These are phyloP conservation scores for Colletotrichum graminicola DNA, from an alignment of 2,329 filamentous ascomycete species.

Conservation along the genomic window DNA sequence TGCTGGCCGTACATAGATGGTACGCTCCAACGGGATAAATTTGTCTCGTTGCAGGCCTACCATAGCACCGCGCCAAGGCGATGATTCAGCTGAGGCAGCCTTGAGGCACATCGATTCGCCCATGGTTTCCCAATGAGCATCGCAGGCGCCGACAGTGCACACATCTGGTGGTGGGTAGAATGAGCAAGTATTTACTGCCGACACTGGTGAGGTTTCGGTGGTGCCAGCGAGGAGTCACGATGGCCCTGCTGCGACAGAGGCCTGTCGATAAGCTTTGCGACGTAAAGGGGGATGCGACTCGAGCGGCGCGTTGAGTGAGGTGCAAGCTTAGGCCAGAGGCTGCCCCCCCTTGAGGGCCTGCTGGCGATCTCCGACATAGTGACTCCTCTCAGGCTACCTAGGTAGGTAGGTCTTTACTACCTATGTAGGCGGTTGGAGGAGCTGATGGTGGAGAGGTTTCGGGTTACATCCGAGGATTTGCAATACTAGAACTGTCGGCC, in stretches of 20 bases:
- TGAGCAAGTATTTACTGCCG: conserved; percentile 12
- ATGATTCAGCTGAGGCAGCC: conserved; percentile 17
- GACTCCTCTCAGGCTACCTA: conserved; percentile 19
- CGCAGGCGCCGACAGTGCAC: not conserved
- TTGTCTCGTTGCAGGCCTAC: not conserved
- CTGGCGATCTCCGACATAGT: conserved; percentile 30
- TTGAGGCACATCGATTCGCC: conserved; percentile 21
- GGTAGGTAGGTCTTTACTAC: too few relatives aligned
- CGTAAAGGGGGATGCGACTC: conserved; percentile 25
- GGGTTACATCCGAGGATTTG: conserved; percentile 38
- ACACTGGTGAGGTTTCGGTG: conserved; percentile 32
- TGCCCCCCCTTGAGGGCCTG: conserved; percentile 8
- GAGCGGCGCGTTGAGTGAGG: not conserved
- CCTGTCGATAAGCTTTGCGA: conserved; percentile 23
- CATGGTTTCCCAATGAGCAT: conserved; percentile 2
- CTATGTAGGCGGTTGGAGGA: conserved; percentile 19
- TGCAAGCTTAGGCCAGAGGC: conserved; percentile 17
- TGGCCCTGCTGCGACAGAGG: conserved; percentile 31
- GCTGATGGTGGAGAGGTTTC: conserved; percentile 16
- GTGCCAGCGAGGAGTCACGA: conserved; percentile 23
- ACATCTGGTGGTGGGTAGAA: conserved; percentile 13
- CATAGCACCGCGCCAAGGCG: not conserved
- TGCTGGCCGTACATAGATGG: not conserved
- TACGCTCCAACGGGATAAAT: not conserved
- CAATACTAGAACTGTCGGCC: conserved; percentile 10